Conservation (phyloP, 2,329 filamentous ascomycete genomes). For the Colletotrichum melonis region DNA sequence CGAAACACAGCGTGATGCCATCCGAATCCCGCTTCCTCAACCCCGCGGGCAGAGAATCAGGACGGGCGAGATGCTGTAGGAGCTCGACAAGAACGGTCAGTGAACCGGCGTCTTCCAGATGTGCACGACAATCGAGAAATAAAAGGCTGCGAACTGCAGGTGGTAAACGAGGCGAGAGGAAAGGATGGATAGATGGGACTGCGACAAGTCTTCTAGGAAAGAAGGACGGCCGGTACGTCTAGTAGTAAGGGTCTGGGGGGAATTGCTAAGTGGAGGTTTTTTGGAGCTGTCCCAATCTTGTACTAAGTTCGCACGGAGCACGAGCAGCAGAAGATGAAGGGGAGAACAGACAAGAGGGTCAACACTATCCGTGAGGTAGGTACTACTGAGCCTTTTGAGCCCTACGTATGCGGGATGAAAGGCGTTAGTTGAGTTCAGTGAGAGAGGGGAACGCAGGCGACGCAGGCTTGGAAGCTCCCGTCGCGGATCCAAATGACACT, state of each 20-base stretch:
- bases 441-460: conserved; percentile 4
- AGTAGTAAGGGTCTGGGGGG: not conserved
- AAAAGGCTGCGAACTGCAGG: not conserved
- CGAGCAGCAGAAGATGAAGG: conserved; percentile 15
- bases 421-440: conserved; percentile 1
- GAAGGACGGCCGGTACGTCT: not conserved
- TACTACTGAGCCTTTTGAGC: not conserved
- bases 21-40: not conserved
- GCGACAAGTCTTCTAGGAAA: not conserved
- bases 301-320: conserved; percentile 3
- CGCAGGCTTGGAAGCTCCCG: conserved; percentile 31
- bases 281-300: conserved; percentile 17
- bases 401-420: not conserved
- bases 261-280: conserved; percentile 15
- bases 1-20: conserved; percentile 26
- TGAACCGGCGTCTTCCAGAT: not conserved
- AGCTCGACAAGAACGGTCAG: not conserved
- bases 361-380: not conserved
- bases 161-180: not conserved
- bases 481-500: conserved; percentile 34
- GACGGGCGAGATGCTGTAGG: not conserved
- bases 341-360: not conserved
- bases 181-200: not conserved
- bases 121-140: not conserved
- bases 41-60: not conserved